Evolutionary conservation across 2,329 filamentous ascomycete species (phyloP), one percentile per base, ranked within the genome.

Genomic region (Pseudomassariella vexata): DNA sequence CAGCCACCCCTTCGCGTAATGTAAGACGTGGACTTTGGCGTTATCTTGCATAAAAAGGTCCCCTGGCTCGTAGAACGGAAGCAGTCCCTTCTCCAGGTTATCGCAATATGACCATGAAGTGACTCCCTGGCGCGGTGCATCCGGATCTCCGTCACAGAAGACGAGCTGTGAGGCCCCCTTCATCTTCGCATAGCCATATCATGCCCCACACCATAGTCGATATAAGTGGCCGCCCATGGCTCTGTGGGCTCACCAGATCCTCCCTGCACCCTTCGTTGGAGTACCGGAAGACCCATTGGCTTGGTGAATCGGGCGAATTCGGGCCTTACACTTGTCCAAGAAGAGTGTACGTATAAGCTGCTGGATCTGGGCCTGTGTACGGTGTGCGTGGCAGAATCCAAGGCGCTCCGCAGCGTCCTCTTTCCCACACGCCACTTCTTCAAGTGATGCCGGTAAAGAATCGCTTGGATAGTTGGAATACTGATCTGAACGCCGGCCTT

Each of bases 41-140:
- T 8, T 25, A 25, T 25, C 6, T 12, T 25, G 24, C 8, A 25
- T 25, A 25, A 25, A 25, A 25, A 25, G n/a, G 16, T 25, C 24
- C n/a, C n/a, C 24, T 7, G 24, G 6, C 16, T 25, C 24, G 24
- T 25, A 25, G n/a, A 25, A 14, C 24, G 24, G 24, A 12, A 25
- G 24, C 24, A 25, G 24, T 11, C 24, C 24, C 6, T 25, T 14
- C 24, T 25, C 24, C 11, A 25, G 24, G 24, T 12, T 14, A 8
- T 25, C n/a, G 8, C n/a, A 12, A 25, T 25, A 25, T 12, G 24
- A 25, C 7, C n/a, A 12, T 6, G 24, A 25, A 25, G 8, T 25
- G 6, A 25, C 24, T 25, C 7, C 24, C 16, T 25, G n/a, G 24
- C 24, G 24, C 16, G 6, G n/a, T 14, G 24, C 6, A 6, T 6